These are phyloP conservation scores for Syzygium jambos DNA, from an alignment of 345 rosid species.

Conservation along the genomic window DNA sequence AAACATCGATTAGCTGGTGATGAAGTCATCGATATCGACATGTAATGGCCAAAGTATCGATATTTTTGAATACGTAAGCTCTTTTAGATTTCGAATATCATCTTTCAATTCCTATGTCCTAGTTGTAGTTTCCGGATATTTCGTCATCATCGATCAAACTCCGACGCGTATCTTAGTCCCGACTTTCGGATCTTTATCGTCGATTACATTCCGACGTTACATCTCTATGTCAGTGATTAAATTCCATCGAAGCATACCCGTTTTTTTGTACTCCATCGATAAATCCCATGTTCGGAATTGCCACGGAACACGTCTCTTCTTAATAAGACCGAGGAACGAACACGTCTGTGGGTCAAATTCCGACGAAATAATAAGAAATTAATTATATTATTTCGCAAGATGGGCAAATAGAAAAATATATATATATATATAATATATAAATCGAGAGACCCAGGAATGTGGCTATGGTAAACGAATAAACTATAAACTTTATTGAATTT, in stretches of 20 bases:
- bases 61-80: not conserved
- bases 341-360: rapidly evolving
- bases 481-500: not conserved
- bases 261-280: rapidly evolving
- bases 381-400: not conserved
- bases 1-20: not conserved
- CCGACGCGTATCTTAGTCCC: rapidly evolving
- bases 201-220: not conserved
- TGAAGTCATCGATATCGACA: not conserved
- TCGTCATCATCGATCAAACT: rapidly evolving
- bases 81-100: not conserved
- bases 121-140: no score
- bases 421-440: no score
- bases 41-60: not conserved
- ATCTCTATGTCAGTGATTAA: not conserved
- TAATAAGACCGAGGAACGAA: not conserved
- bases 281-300: rapidly evolving
- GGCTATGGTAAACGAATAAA: not conserved
- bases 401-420: rapidly evolving
- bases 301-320: not conserved
- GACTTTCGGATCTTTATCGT: not conserved
- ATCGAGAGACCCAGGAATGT: not conserved
- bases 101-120: no score
- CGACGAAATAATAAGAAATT: not conserved
- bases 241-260: not conserved